phyloP scores from a whole-genome alignment of 164 flowering plant genomes.

The Vitis labrusca region DNA sequence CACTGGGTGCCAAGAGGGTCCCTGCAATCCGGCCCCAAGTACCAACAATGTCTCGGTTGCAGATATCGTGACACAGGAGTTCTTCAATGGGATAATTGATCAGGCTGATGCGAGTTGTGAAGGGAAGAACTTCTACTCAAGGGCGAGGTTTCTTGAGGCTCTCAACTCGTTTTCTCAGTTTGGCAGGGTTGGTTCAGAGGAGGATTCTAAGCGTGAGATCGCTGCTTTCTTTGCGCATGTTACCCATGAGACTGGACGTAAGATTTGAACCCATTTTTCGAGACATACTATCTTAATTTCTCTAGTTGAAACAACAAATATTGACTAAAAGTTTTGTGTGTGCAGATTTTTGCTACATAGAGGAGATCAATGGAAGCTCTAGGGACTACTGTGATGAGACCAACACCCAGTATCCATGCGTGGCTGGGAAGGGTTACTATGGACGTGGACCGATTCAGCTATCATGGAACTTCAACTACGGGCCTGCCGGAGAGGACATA shows the following conservation, averaged over 20 bases:
- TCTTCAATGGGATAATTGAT: conserved; percentile 35
- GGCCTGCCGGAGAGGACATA: not conserved
- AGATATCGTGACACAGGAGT: conserved; percentile 33
- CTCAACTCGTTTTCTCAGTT: conserved; percentile 24
- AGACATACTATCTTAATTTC: not conserved
- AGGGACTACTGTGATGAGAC: conserved; percentile 5
- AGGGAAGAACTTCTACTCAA: conserved; percentile 34
- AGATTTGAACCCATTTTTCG: not conserved
- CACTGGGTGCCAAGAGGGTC: conserved; percentile 37
- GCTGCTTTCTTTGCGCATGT: conserved; percentile 44
- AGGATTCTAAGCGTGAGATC: conserved; percentile 40
- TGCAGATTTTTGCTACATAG: conserved; percentile 15
- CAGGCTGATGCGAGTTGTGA: conserved; percentile 28
- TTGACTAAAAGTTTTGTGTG: not conserved
- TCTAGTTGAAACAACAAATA: not conserved
- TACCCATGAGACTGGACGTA: too few species aligned
- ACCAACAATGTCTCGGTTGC: conserved; percentile 24
- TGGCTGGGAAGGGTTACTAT: conserved; percentile 6
- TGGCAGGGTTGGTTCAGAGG: conserved; percentile 26
- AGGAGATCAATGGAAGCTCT: conserved; percentile 9
- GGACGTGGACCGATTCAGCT: too few species aligned
- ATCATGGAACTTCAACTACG: conserved; percentile 2
- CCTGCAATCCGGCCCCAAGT: conserved; percentile 22
- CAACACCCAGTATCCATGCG: conserved; percentile 8
- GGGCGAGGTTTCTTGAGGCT: conserved; percentile 29